phyloP scores from a whole-genome alignment of 2,329 filamentous ascomycete species.

The Botrytis pseudocinerea region DNA sequence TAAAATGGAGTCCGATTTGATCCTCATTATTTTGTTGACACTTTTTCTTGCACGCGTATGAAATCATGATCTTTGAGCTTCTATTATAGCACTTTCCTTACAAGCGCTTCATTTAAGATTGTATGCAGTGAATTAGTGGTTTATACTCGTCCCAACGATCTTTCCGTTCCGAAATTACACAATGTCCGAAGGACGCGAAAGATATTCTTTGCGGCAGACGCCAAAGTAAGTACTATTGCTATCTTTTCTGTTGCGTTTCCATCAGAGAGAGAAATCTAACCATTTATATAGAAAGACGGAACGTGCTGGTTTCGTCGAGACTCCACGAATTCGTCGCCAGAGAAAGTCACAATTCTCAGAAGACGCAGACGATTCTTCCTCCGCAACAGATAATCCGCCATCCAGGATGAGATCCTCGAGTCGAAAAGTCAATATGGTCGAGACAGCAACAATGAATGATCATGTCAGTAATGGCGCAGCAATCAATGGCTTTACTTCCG shows the following conservation, averaged over 20 bases:
- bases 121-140: not conserved
- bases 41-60: not conserved
- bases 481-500: constrained; percentile 21
- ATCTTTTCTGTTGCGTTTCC: not conserved
- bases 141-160: not conserved
- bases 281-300: constrained; percentile 49
- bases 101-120: constrained; percentile 1
- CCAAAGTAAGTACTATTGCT: constrained; percentile 37
- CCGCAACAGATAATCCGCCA: constrained; percentile 38
- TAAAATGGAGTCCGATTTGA: not conserved
- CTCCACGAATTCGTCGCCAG: constrained; percentile 47
- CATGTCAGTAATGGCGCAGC: constrained; percentile 25
- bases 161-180: constrained; percentile 12
- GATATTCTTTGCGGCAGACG: constrained; percentile 41
- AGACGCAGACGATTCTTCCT: constrained; percentile 41
- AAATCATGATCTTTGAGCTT: constrained; percentile 11
- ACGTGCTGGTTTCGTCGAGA: constrained; percentile 53
- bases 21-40: constrained; percentile 6
- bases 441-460: constrained; percentile 33
- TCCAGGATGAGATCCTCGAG: constrained; percentile 29
- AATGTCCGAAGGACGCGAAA: constrained; percentile 41
- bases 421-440: constrained; percentile 33
- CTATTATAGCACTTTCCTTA: not conserved
- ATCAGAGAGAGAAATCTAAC: constrained; percentile 19
- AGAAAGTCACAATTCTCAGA: constrained; percentile 43